Conservation (phyloP, 306 rosid genomes). For the apple (Malus domestica) region ASM211411v1 NC_041794.1:5669001-5669500, state of each 20-base stretch:
- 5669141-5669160: neutral
- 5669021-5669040: constrained; percentile 94
- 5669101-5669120: constrained; percentile 6
- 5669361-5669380: neutral
- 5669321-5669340: neutral
- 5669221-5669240: neutral
- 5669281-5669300: neutral
- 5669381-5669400: neutral
- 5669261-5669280: neutral
- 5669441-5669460: neutral
- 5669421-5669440: too few species aligned
- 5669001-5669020: constrained; percentile 89
- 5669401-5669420: neutral
- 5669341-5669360: neutral
- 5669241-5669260: neutral
- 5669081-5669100: constrained; percentile 5
- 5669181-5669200: neutral
- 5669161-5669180: neutral
- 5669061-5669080: constrained; percentile 53
- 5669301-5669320: neutral
- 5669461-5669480: neutral
- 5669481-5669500: neutral
- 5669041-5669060: constrained; percentile 99
- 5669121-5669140: neutral
- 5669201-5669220: neutral